These are phyloP conservation scores for Umbelopsis vinacea DNA, from an alignment of 192 early-diverging fungal species.

Conservation along the genomic window DNA sequence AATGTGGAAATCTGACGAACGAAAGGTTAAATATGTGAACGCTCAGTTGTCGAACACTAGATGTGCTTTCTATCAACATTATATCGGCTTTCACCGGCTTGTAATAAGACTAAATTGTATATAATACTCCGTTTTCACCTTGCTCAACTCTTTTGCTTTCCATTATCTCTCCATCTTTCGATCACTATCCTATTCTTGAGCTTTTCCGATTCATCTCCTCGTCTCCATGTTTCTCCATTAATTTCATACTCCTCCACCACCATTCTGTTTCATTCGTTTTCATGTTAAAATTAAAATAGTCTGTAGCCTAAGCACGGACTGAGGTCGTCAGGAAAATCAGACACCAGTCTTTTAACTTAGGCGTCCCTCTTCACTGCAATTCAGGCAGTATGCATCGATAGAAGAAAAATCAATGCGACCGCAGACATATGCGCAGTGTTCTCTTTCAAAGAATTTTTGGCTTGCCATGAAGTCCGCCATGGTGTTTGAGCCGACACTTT, in stretches of 20 bases:
- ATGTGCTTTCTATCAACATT: too few relatives aligned
- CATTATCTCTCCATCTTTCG: too few relatives aligned
- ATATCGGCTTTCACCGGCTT: too few relatives aligned
- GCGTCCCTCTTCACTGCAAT: conserved; percentile 12
- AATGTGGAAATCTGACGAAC: background rate
- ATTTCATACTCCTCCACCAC: too few relatives aligned
- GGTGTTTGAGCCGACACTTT: background rate
- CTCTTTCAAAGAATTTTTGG: background rate
- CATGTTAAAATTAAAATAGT: background rate
- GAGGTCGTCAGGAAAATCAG: conserved; percentile 12
- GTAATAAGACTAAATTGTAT: too few relatives aligned
- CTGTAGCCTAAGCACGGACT: conserved; percentile 18
- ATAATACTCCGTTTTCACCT: too few relatives aligned
- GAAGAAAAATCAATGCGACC: conserved; percentile 13
- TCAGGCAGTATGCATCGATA: conserved; percentile 14
- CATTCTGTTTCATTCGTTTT: too few relatives aligned
- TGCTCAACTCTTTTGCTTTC: too few relatives aligned
- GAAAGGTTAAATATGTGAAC: background rate
- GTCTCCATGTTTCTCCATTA: too few relatives aligned
- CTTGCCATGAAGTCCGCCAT: background rate
- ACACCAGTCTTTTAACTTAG: conserved; percentile 21
- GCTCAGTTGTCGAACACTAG: too few relatives aligned
- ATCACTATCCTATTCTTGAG: too few relatives aligned
- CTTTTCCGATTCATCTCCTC: too few relatives aligned
- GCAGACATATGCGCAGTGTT: conserved; percentile 18